Evolutionary conservation across 164 flowering plant species (phyloP).

Genomic region (Umbellularia californica): DNA sequence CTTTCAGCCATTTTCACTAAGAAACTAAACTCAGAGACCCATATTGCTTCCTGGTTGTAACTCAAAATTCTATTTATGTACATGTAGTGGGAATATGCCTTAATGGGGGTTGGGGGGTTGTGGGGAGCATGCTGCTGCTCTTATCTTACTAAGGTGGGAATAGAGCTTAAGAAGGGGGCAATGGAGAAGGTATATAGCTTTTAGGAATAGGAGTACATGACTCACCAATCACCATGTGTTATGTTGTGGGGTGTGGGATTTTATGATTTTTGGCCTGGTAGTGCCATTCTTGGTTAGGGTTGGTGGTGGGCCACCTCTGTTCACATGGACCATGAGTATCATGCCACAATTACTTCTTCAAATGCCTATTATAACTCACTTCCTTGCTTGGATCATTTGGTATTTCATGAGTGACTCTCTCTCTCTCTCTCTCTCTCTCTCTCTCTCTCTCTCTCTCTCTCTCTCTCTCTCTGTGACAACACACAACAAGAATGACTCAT

Average conservation of each 20-base stretch:
- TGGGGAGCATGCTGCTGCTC: background rate
- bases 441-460: background rate
- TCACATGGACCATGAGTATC: background rate
- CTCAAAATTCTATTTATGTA: background rate
- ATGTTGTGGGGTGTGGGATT: no score
- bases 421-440: background rate
- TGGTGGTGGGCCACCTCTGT: background rate
- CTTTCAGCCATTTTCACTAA: conserved; percentile 27
- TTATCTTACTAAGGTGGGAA: background rate
- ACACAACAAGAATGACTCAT: no score
- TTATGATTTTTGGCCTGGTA: background rate
- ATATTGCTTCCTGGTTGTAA: conserved; percentile 14
- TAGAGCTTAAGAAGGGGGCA: background rate
- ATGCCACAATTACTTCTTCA: background rate
- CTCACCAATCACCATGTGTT: background rate
- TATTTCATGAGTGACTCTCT: background rate
- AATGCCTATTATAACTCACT: conserved; percentile 1
- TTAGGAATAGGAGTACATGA: background rate
- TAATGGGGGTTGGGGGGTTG: background rate
- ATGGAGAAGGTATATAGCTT: background rate
- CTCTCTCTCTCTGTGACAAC: no score
- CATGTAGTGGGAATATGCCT: background rate
- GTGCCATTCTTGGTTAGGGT: background rate
- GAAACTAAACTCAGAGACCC: conserved; percentile 21
- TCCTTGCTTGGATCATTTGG: conserved; percentile 1